Evolutionary conservation across 352 stramenopile genomes (phyloP), one percentile per base, ranked within the genome.

Genomic region (Phytophthora nicotianae): DNA sequence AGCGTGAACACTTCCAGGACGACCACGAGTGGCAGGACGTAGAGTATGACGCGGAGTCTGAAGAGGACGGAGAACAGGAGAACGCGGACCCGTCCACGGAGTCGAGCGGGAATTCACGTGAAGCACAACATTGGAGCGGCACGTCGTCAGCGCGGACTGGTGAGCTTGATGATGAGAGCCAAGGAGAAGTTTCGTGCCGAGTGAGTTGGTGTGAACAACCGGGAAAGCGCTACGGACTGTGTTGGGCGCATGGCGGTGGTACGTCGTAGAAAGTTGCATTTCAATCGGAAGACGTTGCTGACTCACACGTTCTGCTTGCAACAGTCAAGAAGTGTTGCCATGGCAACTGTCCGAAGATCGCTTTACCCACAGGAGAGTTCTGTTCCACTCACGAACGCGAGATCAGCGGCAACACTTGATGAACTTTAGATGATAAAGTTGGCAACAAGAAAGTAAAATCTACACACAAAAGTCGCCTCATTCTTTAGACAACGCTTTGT

Each of bases 241-340:
- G 78, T 38, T 88, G 74, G 75, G 72, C 62, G 4, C 75, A 86
- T 42, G 75, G 78, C 14, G 77, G 77, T 23, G 75, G 77, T 85
- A 59, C 6, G 38, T 43, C 14, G 17, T 5, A 49, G n/a, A 0
- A 26, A 17, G 47, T 53, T 24, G 47, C n/a, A 27, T 48, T 29
- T 52, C 6, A 19, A 19, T 26, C 19, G 19, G n/a, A 24, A 7
- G 24, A 6, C 8, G 19, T 35, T 2, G 16, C 20, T 41, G 29
- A 67, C 38, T 20, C 29, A 47, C 5, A 11, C 23, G 16, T 27
- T 45, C 20, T 45, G 21, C 7, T 53, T 33, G n/a, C 13, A 27
- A 16, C 38, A 86, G 77, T 74, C 21, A 83, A 75, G 50, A 80
- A 72, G 21, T 86, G 77, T 58, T 84, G 75, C 37, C 50, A 70